Evolutionary conservation across 352 stramenopile genomes (phyloP).

Genomic region (Pythium aphanidermatum): DNA sequence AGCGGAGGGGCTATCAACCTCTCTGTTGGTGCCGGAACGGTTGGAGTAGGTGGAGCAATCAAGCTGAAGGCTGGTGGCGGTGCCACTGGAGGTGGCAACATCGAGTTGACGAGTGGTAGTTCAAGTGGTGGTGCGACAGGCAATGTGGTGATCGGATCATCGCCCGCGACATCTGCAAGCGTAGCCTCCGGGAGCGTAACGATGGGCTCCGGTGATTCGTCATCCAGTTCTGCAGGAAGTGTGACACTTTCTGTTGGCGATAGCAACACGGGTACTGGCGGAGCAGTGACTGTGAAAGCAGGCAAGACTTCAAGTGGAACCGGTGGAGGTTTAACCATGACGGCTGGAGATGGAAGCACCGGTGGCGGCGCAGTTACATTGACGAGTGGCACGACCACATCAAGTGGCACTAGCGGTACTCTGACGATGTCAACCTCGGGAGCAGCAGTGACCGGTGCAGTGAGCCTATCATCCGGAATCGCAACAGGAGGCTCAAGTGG

Average conservation of each 20-base stretch:
- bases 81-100: constrained; percentile 2
- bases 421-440: constrained; percentile 7
- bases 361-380: neutral
- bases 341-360: neutral
- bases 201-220: too few species aligned
- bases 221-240: too few species aligned
- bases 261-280: too few species aligned
- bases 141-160: too few species aligned
- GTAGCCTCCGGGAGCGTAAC: too few species aligned
- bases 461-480: constrained; percentile 11
- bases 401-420: neutral
- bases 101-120: constrained; percentile 1
- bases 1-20: constrained; percentile 6
- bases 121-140: constrained; percentile 10
- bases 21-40: constrained; percentile 5
- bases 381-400: neutral
- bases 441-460: constrained; percentile 4
- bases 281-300: too few species aligned
- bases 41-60: constrained; percentile 3
- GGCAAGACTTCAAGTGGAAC: too few species aligned
- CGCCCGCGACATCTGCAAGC: too few species aligned
- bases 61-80: constrained; percentile 3
- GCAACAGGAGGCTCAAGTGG: constrained; percentile 9
- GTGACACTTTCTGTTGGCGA: too few species aligned
- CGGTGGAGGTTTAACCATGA: too few species aligned